A percentile compares a stretch with the other conserved stretches of the same genome.
Conservation (phyloP, 805 yeast genomes). For the Saturnispora dispora region DNA sequence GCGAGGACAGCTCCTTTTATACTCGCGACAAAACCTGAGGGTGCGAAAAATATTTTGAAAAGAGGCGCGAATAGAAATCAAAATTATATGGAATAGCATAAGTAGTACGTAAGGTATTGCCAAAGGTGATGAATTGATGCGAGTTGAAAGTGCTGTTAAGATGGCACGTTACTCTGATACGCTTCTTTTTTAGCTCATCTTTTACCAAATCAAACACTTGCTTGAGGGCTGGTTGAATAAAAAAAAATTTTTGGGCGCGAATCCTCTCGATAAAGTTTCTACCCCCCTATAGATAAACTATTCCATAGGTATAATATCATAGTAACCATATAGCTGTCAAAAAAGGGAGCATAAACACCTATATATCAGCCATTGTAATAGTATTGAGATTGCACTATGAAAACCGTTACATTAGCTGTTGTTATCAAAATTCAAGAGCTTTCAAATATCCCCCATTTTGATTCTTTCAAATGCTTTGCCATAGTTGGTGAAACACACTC, state of each 20-base stretch:
- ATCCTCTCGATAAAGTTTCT: neutral
- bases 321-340: too few species aligned
- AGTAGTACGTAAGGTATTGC: too few species aligned
- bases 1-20: constrained; percentile 12
- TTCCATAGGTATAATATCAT: too few species aligned
- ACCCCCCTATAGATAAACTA: neutral
- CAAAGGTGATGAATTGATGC: too few species aligned
- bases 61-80: neutral
- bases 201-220: too few species aligned
- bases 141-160: too few species aligned
- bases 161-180: too few species aligned
- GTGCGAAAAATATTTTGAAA: neutral
- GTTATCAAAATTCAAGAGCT: neutral
- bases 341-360: too few species aligned
- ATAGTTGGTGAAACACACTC: neutral
- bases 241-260: neutral
- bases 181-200: too few species aligned
- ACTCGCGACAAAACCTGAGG: constrained; percentile 5
- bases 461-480: neutral
- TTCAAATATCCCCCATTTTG: constrained; percentile 4
- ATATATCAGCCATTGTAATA: too few species aligned
- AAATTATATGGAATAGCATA: neutral
- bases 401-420: neutral
- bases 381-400: neutral
- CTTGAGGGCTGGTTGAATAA: neutral